Evolutionary conservation across 148 eudicot species (phyloP), one percentile per base, ranked within the genome.

Genomic region (Heliamphora exappendiculata): DNA sequence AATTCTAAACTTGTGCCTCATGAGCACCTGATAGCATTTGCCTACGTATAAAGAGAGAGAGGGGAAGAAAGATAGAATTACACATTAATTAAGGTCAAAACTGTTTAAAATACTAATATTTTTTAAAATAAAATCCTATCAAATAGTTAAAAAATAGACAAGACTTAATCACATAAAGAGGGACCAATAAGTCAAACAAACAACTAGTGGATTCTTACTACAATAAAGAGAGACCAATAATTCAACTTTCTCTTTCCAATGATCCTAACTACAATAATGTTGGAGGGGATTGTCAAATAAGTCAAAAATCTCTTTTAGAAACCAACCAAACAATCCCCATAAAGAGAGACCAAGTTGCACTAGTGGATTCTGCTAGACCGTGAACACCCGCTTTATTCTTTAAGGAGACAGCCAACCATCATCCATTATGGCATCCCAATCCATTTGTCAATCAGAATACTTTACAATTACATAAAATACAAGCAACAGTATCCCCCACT

Each of bases 401-500:
- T 79, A 45, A 11, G 2, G 28, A 33, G 70, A 69, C 81, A 79
- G 49, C 74, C 80, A 77, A 72, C 73, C 73, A 78, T 77, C 73
- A 78, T 79, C 81, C 77, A 62, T 45, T 75, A 75, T 55, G 78
- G 42, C 14, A 53, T 41, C 36, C 22, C 44, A 71, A 73, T 66
- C 79, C 81, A 81, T 74, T 78, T 47, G 63, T 50, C 24, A 53
- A n/a, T 2, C 34, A 79, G 79, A 84, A 45, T 37, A 78, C 76
- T 72, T 19, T 76, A 72, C 80, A 78, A 59, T 78, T 58, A 72
- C 67, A 77, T 24, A 55, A 59, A 68, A 55, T 70, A 80, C 77
- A 79, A 42, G 44, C 70, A 54, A 26, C 67, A 73, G 49, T 44
- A 39, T 79, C 79, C 76, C 87, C 82, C 85, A 86, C 84, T 54